These are phyloP conservation scores for Dactylis glomerata DNA, from an alignment of 176 grass and related monocot species.

Conservation along the genomic window DNA sequence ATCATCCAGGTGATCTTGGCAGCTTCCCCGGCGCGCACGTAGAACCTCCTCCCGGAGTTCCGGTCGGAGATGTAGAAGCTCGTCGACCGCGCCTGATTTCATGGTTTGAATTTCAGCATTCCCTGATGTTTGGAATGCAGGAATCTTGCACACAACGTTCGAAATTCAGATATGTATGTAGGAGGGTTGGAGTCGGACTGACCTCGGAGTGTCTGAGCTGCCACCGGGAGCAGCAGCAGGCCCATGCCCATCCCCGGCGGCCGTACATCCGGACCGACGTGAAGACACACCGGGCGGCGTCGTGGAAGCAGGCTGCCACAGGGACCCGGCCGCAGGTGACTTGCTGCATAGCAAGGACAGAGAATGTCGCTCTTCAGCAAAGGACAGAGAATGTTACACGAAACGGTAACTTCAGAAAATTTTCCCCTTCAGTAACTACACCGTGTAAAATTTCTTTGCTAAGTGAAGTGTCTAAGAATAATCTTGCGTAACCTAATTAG, in stretches of 20 bases:
- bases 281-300: slow-evolving; percentile 67
- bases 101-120: neutral
- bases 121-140: neutral
- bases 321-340: slow-evolving; percentile 74
- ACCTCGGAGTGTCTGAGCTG: slow-evolving; percentile 56
- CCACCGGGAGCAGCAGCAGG: slow-evolving; percentile 47
- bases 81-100: slow-evolving; percentile 39
- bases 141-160: neutral
- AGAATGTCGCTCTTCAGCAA: no score
- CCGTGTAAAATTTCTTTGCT: neutral
- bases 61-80: slow-evolving; percentile 87
- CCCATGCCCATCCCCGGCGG: slow-evolving; percentile 46
- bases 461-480: neutral
- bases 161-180: neutral
- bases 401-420: no score
- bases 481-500: neutral
- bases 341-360: slow-evolving; percentile 54
- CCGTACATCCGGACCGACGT: slow-evolving; percentile 58
- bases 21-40: slow-evolving; percentile 68
- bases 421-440: neutral
- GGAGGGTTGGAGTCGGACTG: neutral
- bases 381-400: no score
- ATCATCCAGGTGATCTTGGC: slow-evolving; percentile 49
- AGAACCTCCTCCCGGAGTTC: slow-evolving; percentile 69
- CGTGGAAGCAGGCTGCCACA: slow-evolving; percentile 52